Evolutionary conservation across 345 rosid species (phyloP), one percentile per base, ranked within the genome.

Genomic region (Aurinia saxatilis): DNA sequence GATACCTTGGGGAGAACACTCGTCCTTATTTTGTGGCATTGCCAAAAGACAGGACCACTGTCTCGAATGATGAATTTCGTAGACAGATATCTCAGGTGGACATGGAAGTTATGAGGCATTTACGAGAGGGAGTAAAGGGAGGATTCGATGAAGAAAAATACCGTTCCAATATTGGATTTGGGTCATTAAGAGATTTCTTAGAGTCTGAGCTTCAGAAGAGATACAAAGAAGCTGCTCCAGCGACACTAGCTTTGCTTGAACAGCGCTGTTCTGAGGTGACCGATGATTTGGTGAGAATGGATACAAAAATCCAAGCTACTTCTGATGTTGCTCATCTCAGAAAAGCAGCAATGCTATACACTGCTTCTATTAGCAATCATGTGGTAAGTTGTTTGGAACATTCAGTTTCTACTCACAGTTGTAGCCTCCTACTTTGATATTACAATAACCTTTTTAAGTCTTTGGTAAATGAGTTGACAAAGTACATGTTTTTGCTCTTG

Each of bases 131-230:
- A 35, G 65, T 92, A 29, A 74, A 80, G 27, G 98, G 98, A 73
- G 98, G 98, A 51, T 92, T 85, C 53, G 98, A 92, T 71, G 97
- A 92, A 80, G 96, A 85, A 16, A 92, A 89, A 52, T 92, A 82
- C 62, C 77, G 76, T 42, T 57, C 88, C 0, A 60, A 66, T 57
- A 75, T 93, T 63, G 97, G 99, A 66, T 93, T 92, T 67, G 76
- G 83, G 39, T 89, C 91, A 25, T 67, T 93, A 71, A 85, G 87
- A 73, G 90, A 87, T 61, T 93, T 67, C 73, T 77, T 90, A 74
- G 99, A 87, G 72, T 81, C 80, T 13, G 97, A 93, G 68, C 97
- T 93, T 64, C 95, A 93, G 74, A 90, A 83, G 78, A 87, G 96
- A 67, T 87, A 93, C 77, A 86, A 81, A 70, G 97, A 93, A 68